Base-by-base conservation (phyloP, 345 rosid genomes). In the Eutrema heterophyllum region DNA sequence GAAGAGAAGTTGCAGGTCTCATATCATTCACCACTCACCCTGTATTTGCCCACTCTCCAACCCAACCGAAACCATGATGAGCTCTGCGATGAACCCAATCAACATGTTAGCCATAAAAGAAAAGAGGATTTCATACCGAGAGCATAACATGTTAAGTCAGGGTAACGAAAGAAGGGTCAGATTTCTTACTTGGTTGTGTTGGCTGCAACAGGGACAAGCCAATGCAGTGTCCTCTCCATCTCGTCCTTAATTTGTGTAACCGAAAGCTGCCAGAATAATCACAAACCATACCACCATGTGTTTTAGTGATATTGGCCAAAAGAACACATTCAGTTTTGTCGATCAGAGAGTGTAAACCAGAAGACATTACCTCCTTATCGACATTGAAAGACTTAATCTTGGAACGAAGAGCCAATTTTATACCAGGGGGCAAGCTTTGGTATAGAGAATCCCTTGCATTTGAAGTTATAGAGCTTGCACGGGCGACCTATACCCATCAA, bases 21-120 rank as follows among this genome's bases (percentile, higher is more conserved):
- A 35, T 44, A 40, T 69, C 64, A 7, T 49, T 70, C 56, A 74
- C 52, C 63, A 80, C 91, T 84, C 29, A 95, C 97, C 96, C 93
- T 24, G 84, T 80, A 68, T 81, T 95, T 64, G 96, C 99, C 99
- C 99, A 95, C 70, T 95, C 99, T 72, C 99, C 99, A 18, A 95
- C 94, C 98, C 85, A 83, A 63, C 84, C 86, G 15, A 83, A 84
- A 74, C 96, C 93, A 78, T 92, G 97, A 81, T 89, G 94, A 16
- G 92, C 90, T 76, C 99, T 95, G 85, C 64, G 11, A 71, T 55
- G 50, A 46, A 67, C 5, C 56, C 70, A 75, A 59, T 57, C 57
- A 57, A 27, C 71, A 58, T 38, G 52, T 61, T 53, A 65, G 78
- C 35, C 58, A 68, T 16, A 36, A 51, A 12, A 56, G 26, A 63